These are phyloP conservation scores for Lanmaoa pseudosensibilis DNA, from an alignment of 768 basidiomycete species.

Conservation along the genomic window DNA sequence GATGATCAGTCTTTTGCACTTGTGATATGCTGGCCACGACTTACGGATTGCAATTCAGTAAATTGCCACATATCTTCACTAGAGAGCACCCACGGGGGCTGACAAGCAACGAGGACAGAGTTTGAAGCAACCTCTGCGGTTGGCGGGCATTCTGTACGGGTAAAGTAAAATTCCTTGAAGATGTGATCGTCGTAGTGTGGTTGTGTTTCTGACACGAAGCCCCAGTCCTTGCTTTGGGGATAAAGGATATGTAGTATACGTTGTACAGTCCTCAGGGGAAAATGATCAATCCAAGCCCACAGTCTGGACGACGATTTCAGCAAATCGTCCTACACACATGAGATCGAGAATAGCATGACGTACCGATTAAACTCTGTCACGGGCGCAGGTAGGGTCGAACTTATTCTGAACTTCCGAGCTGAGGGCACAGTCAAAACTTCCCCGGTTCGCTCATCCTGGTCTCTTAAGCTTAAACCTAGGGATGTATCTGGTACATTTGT, in stretches of 20 bases:
- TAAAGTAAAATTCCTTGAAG: constrained; percentile 50
- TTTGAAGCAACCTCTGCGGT: constrained; percentile 30
- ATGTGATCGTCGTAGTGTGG: constrained; percentile 40
- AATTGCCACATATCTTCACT: constrained; percentile 55
- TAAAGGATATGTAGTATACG: constrained; percentile 45
- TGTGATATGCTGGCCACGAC: constrained; percentile 1
- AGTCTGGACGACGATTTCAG: constrained; percentile 19
- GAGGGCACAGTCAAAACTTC: constrained; percentile 36
- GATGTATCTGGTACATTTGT: constrained; percentile 31
- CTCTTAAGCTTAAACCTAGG: constrained; percentile 22
- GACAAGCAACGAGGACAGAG: constrained; percentile 54
- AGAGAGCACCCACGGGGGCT: constrained; percentile 60
- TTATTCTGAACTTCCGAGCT: constrained; percentile 29
- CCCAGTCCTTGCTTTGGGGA: constrained; percentile 44
- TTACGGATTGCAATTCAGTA: constrained; percentile 37
- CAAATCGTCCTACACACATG: not conserved
- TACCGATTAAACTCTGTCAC: constrained; percentile 36
- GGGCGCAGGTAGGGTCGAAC: constrained; percentile 25
- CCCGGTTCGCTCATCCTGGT: constrained; percentile 28
- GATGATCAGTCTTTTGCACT: not conserved
- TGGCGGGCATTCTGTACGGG: constrained; percentile 19
- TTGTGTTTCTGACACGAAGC: constrained; percentile 38
- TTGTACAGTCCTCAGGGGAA: constrained; percentile 34
- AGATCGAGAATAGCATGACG: not conserved
- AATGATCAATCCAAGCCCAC: constrained; percentile 34